Conservation (phyloP, 805 yeast genomes). For the Hermanozyma aechmeae region DNA sequence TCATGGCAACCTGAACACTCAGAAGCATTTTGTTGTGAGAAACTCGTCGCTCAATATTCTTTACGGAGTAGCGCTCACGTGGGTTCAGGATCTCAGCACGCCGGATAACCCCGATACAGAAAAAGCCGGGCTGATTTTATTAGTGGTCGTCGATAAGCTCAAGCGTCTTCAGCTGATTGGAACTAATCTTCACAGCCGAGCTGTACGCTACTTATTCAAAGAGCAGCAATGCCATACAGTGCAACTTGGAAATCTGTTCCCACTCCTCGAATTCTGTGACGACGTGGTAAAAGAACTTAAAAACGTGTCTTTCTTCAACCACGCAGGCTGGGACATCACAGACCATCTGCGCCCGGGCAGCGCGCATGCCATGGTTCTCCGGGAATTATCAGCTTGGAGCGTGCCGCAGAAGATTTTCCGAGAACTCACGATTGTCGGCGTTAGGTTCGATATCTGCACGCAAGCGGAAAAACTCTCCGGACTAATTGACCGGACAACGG, state of each 20-base stretch:
- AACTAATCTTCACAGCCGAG: slow-evolving; percentile 42
- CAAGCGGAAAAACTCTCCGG: slow-evolving; percentile 31
- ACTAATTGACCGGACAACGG: slow-evolving; percentile 14
- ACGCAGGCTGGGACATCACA: slow-evolving; percentile 31
- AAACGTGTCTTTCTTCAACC: slow-evolving; percentile 22
- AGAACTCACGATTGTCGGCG: slow-evolving; percentile 48
- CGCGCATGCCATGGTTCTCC: slow-evolving; percentile 31
- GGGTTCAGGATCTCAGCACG: slow-evolving; percentile 30
- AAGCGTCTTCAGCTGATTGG: slow-evolving; percentile 49
- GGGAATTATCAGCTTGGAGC: slow-evolving; percentile 37
- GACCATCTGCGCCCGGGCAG: slow-evolving; percentile 9
- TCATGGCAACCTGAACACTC: slow-evolving; percentile 17
- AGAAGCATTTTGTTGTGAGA: slow-evolving; percentile 45
- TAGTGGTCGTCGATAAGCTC: slow-evolving; percentile 43
- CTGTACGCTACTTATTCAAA: slow-evolving; percentile 37
- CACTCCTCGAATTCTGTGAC: slow-evolving; percentile 30
- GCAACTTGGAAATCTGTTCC: slow-evolving; percentile 38
- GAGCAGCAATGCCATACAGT: slow-evolving; percentile 33
- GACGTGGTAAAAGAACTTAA: slow-evolving; percentile 11
- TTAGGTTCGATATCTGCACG: slow-evolving; percentile 46
- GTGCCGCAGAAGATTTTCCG: slow-evolving; percentile 46
- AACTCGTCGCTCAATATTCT: slow-evolving; percentile 46
- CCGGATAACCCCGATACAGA: slow-evolving; percentile 4
- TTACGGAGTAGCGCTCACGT: slow-evolving; percentile 46
- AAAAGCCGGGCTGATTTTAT: slow-evolving; percentile 34